Evolutionary conservation across 371 early-diverging fungal genomes (phyloP).

Genomic region (Actinomortierella wolfii): DNA sequence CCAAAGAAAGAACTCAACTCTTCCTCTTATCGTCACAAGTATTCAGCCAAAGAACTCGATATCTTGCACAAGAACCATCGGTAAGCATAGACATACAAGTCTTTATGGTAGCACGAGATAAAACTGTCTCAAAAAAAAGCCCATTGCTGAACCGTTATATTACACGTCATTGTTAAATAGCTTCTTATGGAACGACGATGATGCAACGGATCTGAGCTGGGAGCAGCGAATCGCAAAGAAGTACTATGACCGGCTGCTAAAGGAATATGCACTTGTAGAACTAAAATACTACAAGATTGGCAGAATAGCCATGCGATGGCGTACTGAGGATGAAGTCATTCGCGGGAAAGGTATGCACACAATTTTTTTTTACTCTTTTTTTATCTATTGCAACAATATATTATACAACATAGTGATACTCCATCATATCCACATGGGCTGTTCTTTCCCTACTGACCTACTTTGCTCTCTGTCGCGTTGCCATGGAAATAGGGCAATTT

Average conservation of each 20-base stretch:
- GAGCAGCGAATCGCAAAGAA: slow-evolving; percentile 82
- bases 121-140: not conserved
- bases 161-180: slow-evolving; percentile 23
- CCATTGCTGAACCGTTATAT: slow-evolving; percentile 1
- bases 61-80: slow-evolving; percentile 67
- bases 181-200: slow-evolving; percentile 58
- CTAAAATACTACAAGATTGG: slow-evolving; percentile 76
- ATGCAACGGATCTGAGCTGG: slow-evolving; percentile 61
- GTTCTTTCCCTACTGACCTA: no score
- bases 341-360: slow-evolving; percentile 68
- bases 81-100: slow-evolving; percentile 29
- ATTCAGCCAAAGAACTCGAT: slow-evolving; percentile 53
- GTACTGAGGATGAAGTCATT: slow-evolving; percentile 78
- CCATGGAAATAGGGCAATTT: slow-evolving; percentile 62
- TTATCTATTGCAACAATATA: not conserved
- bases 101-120: not conserved
- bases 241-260: slow-evolving; percentile 85
- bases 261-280: slow-evolving; percentile 86
- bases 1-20: not conserved
- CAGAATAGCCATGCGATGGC: slow-evolving; percentile 83
- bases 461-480: no score
- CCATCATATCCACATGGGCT: no score
- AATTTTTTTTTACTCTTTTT: not conserved
- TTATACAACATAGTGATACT: not conserved
- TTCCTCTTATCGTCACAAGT: slow-evolving; percentile 7